A percentile compares a stretch with the other conserved stretches of the same genome.
These are phyloP conservation scores for Paratinospora sagittata DNA, from an alignment of 164 flowering plant species.

Conservation along the genomic window DNA sequence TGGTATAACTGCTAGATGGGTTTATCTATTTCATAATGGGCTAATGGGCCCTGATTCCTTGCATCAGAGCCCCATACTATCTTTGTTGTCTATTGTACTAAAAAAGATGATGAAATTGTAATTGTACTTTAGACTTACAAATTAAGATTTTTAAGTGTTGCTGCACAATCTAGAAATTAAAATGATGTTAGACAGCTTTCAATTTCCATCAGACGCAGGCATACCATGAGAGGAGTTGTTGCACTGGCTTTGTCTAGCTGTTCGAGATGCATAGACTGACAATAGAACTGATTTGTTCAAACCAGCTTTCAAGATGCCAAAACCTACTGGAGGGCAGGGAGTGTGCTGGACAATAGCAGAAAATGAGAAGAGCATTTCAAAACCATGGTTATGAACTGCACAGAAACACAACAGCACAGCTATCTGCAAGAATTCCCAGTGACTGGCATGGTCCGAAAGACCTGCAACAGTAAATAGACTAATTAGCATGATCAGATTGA, in stretches of 20 bases:
- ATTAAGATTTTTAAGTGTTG: neutral
- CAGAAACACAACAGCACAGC: constrained; percentile 79
- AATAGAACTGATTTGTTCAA: constrained; percentile 86
- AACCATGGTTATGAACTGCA: constrained; percentile 91
- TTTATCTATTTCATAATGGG: neutral
- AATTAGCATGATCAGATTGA: neutral
- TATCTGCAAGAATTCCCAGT: constrained; percentile 72
- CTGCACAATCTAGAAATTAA: neutral
- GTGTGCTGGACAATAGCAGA: constrained; percentile 84
- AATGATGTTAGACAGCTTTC: neutral
- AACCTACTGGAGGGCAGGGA: constrained; percentile 78
- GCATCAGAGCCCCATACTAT: neutral
- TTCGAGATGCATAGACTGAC: constrained; percentile 69
- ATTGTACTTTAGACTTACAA: neutral
- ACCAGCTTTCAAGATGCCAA: constrained; percentile 94
- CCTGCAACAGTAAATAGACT: constrained; percentile 40
- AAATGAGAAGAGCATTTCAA: constrained; percentile 76
- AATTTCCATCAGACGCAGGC: constrained; percentile 6
- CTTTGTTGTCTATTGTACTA: neutral
- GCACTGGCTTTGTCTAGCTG: constrained; percentile 25
- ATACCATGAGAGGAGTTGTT: constrained; percentile 64
- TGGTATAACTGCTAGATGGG: neutral
- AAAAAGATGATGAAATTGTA: neutral
- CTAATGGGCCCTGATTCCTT: neutral
- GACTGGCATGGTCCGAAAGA: constrained; percentile 46